Evolutionary conservation across 2,329 filamentous ascomycete species (phyloP).

Genomic region (Fusarium nisikadoi): DNA sequence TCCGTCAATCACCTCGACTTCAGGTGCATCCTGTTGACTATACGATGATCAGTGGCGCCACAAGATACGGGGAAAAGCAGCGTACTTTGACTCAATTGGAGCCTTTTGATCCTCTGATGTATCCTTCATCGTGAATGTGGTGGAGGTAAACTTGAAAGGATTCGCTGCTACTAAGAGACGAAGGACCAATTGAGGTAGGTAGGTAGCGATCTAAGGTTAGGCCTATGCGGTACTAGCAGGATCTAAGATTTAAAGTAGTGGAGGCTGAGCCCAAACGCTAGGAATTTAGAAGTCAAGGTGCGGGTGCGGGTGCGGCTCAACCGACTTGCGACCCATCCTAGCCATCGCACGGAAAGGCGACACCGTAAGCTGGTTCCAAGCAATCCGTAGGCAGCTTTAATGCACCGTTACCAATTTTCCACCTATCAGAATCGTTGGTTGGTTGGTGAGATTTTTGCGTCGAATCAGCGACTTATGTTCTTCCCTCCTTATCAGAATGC

Average conservation of each 20-base stretch:
- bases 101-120: background rate
- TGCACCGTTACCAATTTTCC: background rate
- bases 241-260: background rate
- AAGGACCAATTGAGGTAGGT: accelerated
- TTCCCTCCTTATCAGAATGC: background rate
- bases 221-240: background rate
- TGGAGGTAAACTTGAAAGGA: background rate
- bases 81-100: background rate
- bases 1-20: background rate
- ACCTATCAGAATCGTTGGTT: background rate
- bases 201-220: background rate
- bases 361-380: too few species aligned
- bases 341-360: background rate
- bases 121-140: background rate
- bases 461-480: background rate
- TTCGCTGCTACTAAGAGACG: background rate
- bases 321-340: background rate
- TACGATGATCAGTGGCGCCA: accelerated
- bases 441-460: too few species aligned
- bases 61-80: accelerated
- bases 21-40: background rate
- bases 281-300: accelerated
- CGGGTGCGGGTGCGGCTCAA: background rate
- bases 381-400: too few species aligned
- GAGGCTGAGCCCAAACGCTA: background rate